These are phyloP conservation scores for Neurospora sp. DNA, from an alignment of 495 filamentous ascomycete species.

Conservation along the genomic window DNA sequence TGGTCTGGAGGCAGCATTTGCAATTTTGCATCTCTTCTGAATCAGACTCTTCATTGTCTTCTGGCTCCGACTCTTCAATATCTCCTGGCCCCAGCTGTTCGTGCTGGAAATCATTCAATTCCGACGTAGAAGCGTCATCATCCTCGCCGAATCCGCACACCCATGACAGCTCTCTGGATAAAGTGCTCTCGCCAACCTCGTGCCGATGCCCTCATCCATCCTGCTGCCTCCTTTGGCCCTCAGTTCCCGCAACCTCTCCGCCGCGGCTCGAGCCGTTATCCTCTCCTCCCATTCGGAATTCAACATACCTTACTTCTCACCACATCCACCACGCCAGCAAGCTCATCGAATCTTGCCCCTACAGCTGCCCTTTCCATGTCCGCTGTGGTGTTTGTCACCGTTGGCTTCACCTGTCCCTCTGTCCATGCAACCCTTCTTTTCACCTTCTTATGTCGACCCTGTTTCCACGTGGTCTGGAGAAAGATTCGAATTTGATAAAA, in stretches of 20 bases:
- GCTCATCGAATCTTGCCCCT: neutral
- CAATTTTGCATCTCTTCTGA: too few species aligned
- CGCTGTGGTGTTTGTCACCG: too few species aligned
- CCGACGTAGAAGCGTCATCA: neutral
- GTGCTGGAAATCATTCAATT: neutral
- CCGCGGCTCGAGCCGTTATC: neutral
- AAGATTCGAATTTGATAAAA: too few species aligned
- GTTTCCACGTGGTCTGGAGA: too few species aligned
- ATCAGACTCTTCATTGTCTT: neutral
- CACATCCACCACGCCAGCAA: neutral
- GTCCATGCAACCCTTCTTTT: too few species aligned
- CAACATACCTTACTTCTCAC: neutral
- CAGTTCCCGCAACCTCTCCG: neutral
- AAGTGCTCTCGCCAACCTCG: neutral
- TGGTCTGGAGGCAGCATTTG: neutral
- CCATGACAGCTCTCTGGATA: neutral
- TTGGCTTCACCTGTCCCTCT: too few species aligned
- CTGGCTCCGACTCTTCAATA: neutral
- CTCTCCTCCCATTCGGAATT: neutral
- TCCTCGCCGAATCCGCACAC: neutral
- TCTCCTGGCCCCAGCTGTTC: too few species aligned
- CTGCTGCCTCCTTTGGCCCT: neutral
- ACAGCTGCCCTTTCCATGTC: too few species aligned
- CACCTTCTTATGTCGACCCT: too few species aligned
- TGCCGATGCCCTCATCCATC: neutral